Percentiles rank a stretch among this genome's conserved stretches.
Conservation (phyloP, 129 eudicot species). For the Ambrosia artemisiifolia region DNA sequence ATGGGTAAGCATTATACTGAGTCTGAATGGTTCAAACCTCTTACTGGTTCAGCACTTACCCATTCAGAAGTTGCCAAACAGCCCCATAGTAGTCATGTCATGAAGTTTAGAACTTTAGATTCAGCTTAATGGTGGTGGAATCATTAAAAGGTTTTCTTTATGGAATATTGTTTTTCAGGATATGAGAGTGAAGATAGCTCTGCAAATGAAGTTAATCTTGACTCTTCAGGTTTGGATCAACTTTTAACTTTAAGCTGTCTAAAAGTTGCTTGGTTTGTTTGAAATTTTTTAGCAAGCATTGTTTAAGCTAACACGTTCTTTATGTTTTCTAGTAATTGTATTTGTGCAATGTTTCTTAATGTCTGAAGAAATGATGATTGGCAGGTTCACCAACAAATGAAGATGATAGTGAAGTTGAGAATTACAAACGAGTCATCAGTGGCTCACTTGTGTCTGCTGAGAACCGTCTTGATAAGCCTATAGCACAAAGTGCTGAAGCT, state of each 20-base stretch:
- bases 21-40: no score
- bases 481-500: slow-evolving; percentile 1
- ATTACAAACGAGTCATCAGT: slow-evolving; percentile 11
- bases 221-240: slow-evolving; percentile 60
- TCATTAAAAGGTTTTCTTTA: background rate
- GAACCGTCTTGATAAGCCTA: slow-evolving; percentile 10
- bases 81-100: no score
- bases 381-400: slow-evolving; percentile 61
- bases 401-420: slow-evolving; percentile 41
- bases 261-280: background rate
- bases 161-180: slow-evolving; percentile 41
- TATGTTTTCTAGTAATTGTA: background rate
- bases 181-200: slow-evolving; percentile 94
- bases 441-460: background rate
- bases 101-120: background rate
- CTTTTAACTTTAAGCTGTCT: background rate
- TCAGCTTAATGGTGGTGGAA: background rate
- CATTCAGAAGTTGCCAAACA: no score
- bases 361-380: slow-evolving; percentile 20
- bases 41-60: no score
- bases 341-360: background rate
- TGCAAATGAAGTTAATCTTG: slow-evolving; percentile 70
- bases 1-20: no score
- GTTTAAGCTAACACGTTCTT: background rate
- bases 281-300: background rate